phyloP scores from a whole-genome alignment of 2,329 filamentous ascomycete genomes.

The Apiospora pterosperma region DNA sequence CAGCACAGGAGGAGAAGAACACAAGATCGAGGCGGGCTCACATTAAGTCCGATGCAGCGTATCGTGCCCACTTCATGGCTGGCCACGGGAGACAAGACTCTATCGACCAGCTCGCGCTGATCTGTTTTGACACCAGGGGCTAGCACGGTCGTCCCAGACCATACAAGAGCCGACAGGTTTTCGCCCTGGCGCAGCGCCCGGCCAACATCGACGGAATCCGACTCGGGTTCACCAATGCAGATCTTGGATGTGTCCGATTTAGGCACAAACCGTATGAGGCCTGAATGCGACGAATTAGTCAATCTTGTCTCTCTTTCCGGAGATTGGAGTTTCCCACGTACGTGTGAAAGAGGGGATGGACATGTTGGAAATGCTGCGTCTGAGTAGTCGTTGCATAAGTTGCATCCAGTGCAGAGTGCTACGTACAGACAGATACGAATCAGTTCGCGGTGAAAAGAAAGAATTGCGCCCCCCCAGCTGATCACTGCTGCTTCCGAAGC shows the following conservation, averaged over 20 bases:
- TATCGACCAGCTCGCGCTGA: conserved; percentile 39
- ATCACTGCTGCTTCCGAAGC: no score
- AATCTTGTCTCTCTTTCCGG: no score
- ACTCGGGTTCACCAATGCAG: conserved; percentile 51
- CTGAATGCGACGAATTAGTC: not conserved
- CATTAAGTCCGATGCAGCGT: conserved; percentile 56
- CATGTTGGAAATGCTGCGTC: no score
- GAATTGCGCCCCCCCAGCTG: no score
- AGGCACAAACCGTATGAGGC: conserved; percentile 58
- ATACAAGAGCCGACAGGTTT: conserved; percentile 53
- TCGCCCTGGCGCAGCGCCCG: conserved; percentile 51
- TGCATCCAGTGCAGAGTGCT: no score
- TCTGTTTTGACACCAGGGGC: conserved; percentile 46
- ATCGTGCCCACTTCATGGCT: conserved; percentile 51
- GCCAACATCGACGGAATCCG: conserved; percentile 54
- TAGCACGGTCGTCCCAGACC: conserved; percentile 57
- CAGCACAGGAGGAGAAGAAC: conserved; percentile 6
- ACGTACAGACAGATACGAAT: no score
- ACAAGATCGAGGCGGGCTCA: conserved; percentile 20
- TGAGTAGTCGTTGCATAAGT: no score
- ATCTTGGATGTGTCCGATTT: conserved; percentile 40
- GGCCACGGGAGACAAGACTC: conserved; percentile 48
- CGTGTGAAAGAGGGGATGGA: not conserved
- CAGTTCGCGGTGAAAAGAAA: no score
- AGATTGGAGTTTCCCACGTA: no score